Base-by-base conservation (phyloP, 2,329 filamentous ascomycete species). In the Eurotiales sp. region DNA sequence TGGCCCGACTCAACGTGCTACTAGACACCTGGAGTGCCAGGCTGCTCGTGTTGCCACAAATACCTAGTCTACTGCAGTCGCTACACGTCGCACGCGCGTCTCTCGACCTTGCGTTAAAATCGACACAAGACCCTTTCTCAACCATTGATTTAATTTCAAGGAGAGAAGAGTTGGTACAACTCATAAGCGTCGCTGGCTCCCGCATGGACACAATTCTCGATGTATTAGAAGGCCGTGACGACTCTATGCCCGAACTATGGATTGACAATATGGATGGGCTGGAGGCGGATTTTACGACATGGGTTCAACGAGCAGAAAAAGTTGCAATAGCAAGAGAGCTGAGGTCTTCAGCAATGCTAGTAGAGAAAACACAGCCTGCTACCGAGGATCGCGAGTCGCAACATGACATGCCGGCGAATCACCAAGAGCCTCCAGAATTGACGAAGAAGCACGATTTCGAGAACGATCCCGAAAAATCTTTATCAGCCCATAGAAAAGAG, bases 171-270 rank as follows among this genome's bases (percentile, higher is more conserved):
- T 73, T 97, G 27, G 83, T 86, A 51, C 73, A 79, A 27, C 87
- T 87, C 58, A 83, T 96, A 29, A 76, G 81, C 12, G 78, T 78
- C 30, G 78, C 90, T 0, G 92, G 89, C 0, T 80, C 80, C 43
- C 79, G 84, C 34, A 77, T 97, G 55, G 93, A 99, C 66, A 82
- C 79, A 46, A 90, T 96, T 80, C 78, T 99, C 12, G 91, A 99
- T 68, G 79, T 82, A 27, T 77, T 97, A 2, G 93, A 97, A 68
- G 91, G 90, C 1, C 78, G 84, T 50, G 78, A 86, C 39, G 93
- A 99, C 62, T 89, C 87, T 0, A 74, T 99, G 8, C 93, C 93
- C 0, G 87, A 95, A 36, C 67, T 75, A 23, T 99, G 92, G 93
- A 82, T 97, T 51, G 89, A 95, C 60, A 80, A 85, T 4, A 86